Percentiles rank a stretch among this genome's conserved stretches.
Conservation (phyloP, 192 early-diverging fungal species). For the Allomyces macrogynus region DNA sequence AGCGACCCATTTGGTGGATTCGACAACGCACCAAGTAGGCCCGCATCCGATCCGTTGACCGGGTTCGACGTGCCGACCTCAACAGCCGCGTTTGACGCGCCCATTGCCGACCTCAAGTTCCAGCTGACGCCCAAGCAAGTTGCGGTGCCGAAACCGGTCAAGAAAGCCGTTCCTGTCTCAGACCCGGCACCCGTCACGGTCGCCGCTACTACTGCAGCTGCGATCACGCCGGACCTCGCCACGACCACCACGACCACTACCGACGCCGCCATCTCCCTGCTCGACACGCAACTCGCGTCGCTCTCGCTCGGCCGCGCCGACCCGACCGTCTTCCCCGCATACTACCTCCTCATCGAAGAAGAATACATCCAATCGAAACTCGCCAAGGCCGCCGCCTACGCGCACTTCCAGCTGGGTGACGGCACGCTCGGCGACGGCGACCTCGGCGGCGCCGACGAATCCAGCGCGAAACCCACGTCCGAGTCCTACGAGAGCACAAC, state of each 20-base stretch:
- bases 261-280: not conserved
- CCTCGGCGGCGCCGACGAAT: not conserved
- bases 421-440: not conserved
- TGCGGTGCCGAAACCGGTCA: not conserved
- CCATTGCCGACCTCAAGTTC: not conserved
- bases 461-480: not conserved
- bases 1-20: not conserved
- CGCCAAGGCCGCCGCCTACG: not conserved
- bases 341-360: conserved; percentile 12
- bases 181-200: not conserved
- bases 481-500: not conserved
- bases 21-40: too few species aligned
- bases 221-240: not conserved
- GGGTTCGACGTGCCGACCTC: not conserved
- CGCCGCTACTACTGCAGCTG: not conserved
- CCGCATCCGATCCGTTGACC: not conserved
- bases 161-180: not conserved
- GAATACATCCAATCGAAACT: not conserved
- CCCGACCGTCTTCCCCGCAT: conserved; percentile 11
- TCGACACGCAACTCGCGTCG: not conserved
- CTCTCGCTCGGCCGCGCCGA: not conserved
- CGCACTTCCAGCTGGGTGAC: not conserved
- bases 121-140: not conserved
- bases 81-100: not conserved
- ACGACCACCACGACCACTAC: not conserved